Base-by-base conservation (phyloP, 768 basidiomycete species). In the Suillus bovinus region DNA sequence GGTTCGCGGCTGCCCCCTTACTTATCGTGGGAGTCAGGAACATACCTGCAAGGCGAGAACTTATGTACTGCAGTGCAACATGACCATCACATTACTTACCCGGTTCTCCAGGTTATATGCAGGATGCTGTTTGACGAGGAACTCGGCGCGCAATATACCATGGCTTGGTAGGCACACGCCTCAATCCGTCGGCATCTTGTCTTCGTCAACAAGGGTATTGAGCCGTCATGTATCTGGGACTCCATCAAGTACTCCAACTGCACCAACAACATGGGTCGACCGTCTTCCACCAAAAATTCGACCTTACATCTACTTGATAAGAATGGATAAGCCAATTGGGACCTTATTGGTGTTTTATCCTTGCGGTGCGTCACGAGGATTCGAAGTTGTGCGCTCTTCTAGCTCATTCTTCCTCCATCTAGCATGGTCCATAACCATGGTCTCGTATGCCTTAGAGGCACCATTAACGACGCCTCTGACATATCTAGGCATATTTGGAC, bases 341-440 rank as follows among this genome's bases (percentile, higher is more conserved):
- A 93, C 94, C 0, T 78, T 95, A 50, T 76, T 99, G 16, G 81
- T 99, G 17, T 96, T 90, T 72, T 96, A 94, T 78, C 97, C 97
- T 1, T 99, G 97, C 74, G 85, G 96, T 97, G 60, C 68, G 89
- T 85, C 55, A 6, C 20, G 38, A 6, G 6, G 6, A 13, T 29
- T 39, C 7, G 6, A 47, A 33, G 59, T 6, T 8, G 2, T 24
- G 14, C 54, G 50, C 22, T 3, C 27, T 24, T 34, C 22, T 8
- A 13, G 31, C 27, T 17, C 24, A 11, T 46, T 20, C 39, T 60
- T 52, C 34, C n/a, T 17, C 16, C n/a, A 24, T 33, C 14, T 67
- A 99, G 97, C 95, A 9, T 99, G 97, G 97, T 94, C 94, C 11
- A 97, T 99, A 70, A 93, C 94, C 8, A 96, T 99, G 92, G 94